Base-by-base conservation (phyloP, 2,329 filamentous ascomycete species). In the Cercospora zeina region DNA sequence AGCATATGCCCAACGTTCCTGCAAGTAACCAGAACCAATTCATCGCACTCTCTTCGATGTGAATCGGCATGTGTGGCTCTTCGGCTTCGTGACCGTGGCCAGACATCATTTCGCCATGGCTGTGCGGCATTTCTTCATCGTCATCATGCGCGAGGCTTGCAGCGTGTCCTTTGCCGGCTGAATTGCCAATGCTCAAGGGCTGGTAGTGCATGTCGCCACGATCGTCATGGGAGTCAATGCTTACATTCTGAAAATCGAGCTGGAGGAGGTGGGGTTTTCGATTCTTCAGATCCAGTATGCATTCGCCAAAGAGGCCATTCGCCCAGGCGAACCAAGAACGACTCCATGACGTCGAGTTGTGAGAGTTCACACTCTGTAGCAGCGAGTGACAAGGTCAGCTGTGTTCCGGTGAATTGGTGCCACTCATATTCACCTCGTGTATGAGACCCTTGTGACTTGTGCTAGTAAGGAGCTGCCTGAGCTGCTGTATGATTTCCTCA, bases 261-360 rank as follows among this genome's bases (percentile, higher is more conserved):
- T 63, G 54, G 19, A 67, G 42, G n/a, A 67, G 37, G n/a, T 59
- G 54, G 10, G 65, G 63, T 51, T 67, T 66, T 14, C 64, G 45
- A 30, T 66, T 45, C 24, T 59, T 62, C n/a, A 67, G 54, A 53
- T 67, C 65, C 30, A 65, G 37, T 34, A 67, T 64, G 16, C 59
- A 60, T 45, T 67, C 59, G 6, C 65, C 65, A 31, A 67, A 67
- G 2, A 67, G 47, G 6, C 65, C 64, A 37, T 67, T 82, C 39
- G 79, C 80, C 80, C 80, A 81, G 6, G 75, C 77, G 62, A 76
- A 81, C 74, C 80, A 82, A 56, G 79, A 78, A 62, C 80, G 74
- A 42, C 78, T 79, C 74, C 76, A 82, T 54, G 76, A 68, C 8
- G 66, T 73, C 42, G 69, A 69, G 63, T 80, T 77, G 62, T 76